These are phyloP conservation scores for Pharnaceum exiguum DNA, from an alignment of 148 eudicot genomes.

Conservation along the genomic window DNA sequence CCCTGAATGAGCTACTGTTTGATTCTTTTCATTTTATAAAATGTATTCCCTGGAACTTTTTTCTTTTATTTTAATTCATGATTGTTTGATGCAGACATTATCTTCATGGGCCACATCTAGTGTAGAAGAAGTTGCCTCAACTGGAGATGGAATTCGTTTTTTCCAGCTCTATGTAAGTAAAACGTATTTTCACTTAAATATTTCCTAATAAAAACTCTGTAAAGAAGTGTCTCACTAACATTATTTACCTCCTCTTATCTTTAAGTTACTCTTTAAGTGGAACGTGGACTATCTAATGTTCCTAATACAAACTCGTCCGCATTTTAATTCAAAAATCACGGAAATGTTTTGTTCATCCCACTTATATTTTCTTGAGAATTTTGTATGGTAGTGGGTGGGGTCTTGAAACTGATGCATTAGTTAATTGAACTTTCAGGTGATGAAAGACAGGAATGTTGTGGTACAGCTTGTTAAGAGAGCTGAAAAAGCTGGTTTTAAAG, in stretches of 20 bases:
- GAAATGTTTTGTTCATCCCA: no score
- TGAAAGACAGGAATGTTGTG: conserved; percentile 62
- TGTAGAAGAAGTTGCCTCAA: conserved; percentile 88
- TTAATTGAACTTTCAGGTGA: conserved; percentile 40
- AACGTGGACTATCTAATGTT: no score
- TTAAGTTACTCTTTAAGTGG: no score
- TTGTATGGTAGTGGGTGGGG: no score
- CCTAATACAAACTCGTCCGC: no score
- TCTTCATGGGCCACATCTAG: conserved; percentile 80
- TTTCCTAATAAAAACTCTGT: no score
- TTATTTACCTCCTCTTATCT: no score
- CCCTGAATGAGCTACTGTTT: background rate
- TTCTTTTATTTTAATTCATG: conserved; percentile 1
- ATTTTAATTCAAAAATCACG: no score
- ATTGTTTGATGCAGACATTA: conserved; percentile 46
- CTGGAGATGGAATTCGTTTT: conserved; percentile 76
- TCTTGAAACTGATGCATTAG: no score
- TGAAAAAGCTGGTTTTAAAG: conserved; percentile 87
- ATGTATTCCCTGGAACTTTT: background rate
- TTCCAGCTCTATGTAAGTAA: conserved; percentile 85
- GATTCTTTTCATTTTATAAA: background rate
- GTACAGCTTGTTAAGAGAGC: conserved; percentile 79
- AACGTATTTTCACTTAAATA: background rate
- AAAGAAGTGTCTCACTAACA: no score
- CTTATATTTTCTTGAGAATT: no score